These are phyloP conservation scores for Phytophthora boehmeriae DNA, from an alignment of 352 stramenopile species.

Conservation along the genomic window DNA sequence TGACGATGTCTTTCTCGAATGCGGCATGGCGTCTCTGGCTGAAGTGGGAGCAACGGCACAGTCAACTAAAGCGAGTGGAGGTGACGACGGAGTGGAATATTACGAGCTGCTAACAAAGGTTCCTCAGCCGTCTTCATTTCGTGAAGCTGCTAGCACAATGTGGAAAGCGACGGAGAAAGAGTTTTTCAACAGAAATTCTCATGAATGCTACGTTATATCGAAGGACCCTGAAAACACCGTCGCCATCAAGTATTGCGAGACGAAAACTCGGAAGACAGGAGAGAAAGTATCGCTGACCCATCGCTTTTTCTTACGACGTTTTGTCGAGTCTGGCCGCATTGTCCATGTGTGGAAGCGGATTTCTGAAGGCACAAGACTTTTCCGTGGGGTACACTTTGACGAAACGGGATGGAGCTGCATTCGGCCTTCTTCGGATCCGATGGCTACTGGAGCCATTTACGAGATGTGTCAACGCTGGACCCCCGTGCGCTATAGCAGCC, in stretches of 20 bases:
- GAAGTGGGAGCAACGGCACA: not conserved
- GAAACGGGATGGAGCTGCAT: not conserved
- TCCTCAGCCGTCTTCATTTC: too few species aligned
- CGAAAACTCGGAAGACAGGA: not conserved
- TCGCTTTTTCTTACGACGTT: not conserved
- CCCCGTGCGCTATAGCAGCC: not conserved
- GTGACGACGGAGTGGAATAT: not conserved
- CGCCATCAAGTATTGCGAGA: not conserved
- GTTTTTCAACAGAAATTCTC: too few species aligned
- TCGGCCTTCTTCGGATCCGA: too few species aligned
- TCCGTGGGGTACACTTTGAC: too few species aligned
- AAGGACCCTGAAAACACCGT: not conserved
- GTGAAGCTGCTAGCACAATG: too few species aligned
- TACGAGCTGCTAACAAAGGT: not conserved
- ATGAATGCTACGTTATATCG: too few species aligned
- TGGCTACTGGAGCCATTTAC: not conserved
- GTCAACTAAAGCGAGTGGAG: not conserved
- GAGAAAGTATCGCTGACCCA: not conserved
- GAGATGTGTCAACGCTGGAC: not conserved
- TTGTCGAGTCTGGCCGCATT: not conserved
- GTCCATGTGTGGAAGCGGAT: not conserved
- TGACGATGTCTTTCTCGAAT: constrained; percentile 7
- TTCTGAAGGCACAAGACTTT: not conserved
- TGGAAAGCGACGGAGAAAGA: too few species aligned
- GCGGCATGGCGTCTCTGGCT: not conserved